A percentile compares a stretch with the other conserved stretches of the same genome.
These are phyloP conservation scores for Arabidopsis thaliana DNA, from an alignment of 345 rosid species.

Conservation along the genomic window TAIR10.1 NC_003070.9:22784001-22784500, in stretches of 20 bases:
- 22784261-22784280: slow-evolving; percentile 19
- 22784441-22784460: slow-evolving; percentile 77
- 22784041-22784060: slow-evolving; percentile 67
- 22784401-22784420: slow-evolving; percentile 82
- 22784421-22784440: slow-evolving; percentile 80
- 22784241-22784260: slow-evolving; percentile 30
- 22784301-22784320: slow-evolving; percentile 51
- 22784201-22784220: slow-evolving; percentile 68
- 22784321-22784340: slow-evolving; percentile 64
- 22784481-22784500: slow-evolving; percentile 38
- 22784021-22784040: slow-evolving; percentile 60
- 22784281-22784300: slow-evolving; percentile 37
- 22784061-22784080: slow-evolving; percentile 63
- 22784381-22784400: slow-evolving; percentile 76
- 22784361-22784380: slow-evolving; percentile 78
- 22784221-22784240: slow-evolving; percentile 55
- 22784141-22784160: slow-evolving; percentile 50
- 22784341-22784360: slow-evolving; percentile 65
- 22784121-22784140: slow-evolving; percentile 39
- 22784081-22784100: slow-evolving; percentile 53
- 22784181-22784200: slow-evolving; percentile 54
- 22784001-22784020: slow-evolving; percentile 62
- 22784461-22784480: slow-evolving; percentile 41
- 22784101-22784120: slow-evolving; percentile 34
- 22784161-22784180: slow-evolving; percentile 67